A percentile compares a stretch with the other conserved stretches of the same genome.
phyloP scores from a whole-genome alignment of 1,284 basidiomycete species.

The Tilletia walkeri region DNA sequence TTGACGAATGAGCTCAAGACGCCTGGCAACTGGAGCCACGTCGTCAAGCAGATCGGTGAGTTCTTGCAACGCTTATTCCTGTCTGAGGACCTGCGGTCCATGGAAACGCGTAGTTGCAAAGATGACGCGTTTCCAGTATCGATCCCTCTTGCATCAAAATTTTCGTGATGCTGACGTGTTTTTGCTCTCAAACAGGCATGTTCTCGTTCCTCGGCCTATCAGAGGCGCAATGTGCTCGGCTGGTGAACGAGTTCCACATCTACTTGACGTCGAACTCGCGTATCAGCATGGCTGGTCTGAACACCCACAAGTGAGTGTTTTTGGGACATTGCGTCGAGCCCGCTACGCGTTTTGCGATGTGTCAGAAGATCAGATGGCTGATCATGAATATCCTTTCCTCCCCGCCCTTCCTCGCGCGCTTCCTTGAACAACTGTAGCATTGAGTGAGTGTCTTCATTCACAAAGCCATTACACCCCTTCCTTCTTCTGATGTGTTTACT shows the following conservation, averaged over 20 bases:
- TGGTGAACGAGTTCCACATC: conserved; percentile 77
- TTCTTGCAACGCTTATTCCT: not conserved
- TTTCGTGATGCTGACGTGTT: conserved; percentile 70
- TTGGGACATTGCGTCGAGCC: conserved; percentile 30
- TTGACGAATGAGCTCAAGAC: conserved; percentile 82
- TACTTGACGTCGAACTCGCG: conserved; percentile 83
- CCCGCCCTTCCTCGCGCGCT: not conserved
- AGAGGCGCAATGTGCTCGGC: conserved; percentile 65
- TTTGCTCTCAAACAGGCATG: conserved; percentile 38
- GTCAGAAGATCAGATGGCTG: not conserved
- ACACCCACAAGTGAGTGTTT: conserved; percentile 64
- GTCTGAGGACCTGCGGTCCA: not conserved
- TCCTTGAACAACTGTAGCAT: not conserved
- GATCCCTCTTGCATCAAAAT: conserved; percentile 58
- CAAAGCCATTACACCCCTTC: not conserved
- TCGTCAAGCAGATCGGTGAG: conserved; percentile 50
- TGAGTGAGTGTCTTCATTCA: not conserved
- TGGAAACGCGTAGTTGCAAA: too few relatives aligned
- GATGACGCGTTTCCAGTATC: not conserved
- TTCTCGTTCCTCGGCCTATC: conserved; percentile 52
- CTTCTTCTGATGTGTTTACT: not conserved
- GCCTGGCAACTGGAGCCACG: conserved; percentile 77
- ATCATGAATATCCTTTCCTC: not conserved
- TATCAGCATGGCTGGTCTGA: conserved; percentile 88
- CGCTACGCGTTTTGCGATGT: not conserved